These are phyloP conservation scores for Calocybe gambosa DNA, from an alignment of 1,284 basidiomycete genomes.

Conservation along the genomic window DNA sequence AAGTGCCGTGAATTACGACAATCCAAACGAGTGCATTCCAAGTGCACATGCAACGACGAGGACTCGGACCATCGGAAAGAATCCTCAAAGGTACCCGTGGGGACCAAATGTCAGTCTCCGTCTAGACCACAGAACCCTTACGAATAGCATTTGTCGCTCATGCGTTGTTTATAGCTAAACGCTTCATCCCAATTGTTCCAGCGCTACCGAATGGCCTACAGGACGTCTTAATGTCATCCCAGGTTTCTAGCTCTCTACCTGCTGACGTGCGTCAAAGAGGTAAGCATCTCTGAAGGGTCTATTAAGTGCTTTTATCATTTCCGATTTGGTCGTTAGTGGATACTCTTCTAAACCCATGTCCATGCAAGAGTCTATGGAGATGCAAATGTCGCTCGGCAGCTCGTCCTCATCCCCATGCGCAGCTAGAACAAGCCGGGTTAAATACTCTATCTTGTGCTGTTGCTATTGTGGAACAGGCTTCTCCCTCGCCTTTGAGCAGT, in stretches of 20 bases:
- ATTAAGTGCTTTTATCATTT: constrained; percentile 4
- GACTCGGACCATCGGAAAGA: constrained; percentile 31
- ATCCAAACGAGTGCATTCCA: constrained; percentile 67
- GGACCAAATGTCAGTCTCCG: constrained; percentile 45
- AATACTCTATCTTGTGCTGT: constrained; percentile 14
- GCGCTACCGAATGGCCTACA: constrained; percentile 59
- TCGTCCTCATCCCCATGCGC: constrained; percentile 4
- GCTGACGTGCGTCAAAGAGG: constrained; percentile 50
- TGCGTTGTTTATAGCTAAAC: constrained; percentile 32
- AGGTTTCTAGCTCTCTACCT: constrained; percentile 20
- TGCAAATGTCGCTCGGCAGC: constrained; percentile 41
- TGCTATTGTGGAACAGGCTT: constrained; percentile 10
- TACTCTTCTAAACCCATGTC: constrained; percentile 56
- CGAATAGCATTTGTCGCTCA: not conserved
- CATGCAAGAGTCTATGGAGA: constrained; percentile 48
- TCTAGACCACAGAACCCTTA: not conserved
- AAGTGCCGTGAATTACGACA: constrained; percentile 74
- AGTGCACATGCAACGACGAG: constrained; percentile 55
- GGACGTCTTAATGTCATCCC: constrained; percentile 34
- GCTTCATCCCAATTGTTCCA: constrained; percentile 56
- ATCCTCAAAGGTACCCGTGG: constrained; percentile 31
- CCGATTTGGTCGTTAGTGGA: constrained; percentile 37
- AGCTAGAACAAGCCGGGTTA: constrained; percentile 4
- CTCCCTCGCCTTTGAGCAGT: constrained; percentile 15
- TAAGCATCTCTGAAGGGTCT: constrained; percentile 19